A percentile compares a stretch with the other conserved stretches of the same genome.
phyloP scores from a whole-genome alignment of 176 grass and related monocot genomes.

The Musa troglodytarum region DNA sequence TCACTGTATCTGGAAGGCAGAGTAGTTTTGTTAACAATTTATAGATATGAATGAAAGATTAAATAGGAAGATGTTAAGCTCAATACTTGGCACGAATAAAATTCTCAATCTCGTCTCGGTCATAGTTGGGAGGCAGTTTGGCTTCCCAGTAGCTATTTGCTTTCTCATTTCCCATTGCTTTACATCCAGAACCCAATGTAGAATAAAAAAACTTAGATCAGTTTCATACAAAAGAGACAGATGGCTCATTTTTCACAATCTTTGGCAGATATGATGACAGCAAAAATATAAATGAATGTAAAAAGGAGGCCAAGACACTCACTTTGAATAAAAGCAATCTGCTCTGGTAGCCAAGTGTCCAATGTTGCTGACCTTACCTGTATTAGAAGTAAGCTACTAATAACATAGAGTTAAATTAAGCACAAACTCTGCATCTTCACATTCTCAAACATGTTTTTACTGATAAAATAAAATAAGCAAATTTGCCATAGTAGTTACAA shows the following conservation, averaged over 20 bases:
- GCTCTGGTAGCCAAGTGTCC: slow-evolving; percentile 14
- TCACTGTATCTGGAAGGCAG: slow-evolving; percentile 72
- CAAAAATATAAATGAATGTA: neutral
- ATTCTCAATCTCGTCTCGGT: slow-evolving; percentile 93
- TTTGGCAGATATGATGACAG: neutral
- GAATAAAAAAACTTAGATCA: neutral
- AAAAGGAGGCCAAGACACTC: neutral
- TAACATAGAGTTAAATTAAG: neutral
- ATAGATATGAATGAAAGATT: neutral
- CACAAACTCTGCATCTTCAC: neutral
- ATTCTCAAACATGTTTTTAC: neutral
- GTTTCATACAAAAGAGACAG: neutral
- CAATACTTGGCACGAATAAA: slow-evolving; percentile 96
- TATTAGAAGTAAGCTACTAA: neutral
- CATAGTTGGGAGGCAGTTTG: slow-evolving; percentile 86
- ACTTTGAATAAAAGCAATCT: slow-evolving; percentile 17
- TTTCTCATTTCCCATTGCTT: slow-evolving; percentile 98
- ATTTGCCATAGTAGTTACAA: neutral
- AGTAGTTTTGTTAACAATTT: neutral
- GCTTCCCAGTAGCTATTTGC: slow-evolving; percentile 94
- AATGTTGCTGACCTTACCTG: slow-evolving; percentile 19
- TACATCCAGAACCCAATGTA: neutral
- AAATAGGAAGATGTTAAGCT: slow-evolving; percentile 11
- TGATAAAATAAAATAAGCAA: neutral
- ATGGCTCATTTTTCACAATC: neutral